Percentiles rank a stretch among this genome's conserved stretches.
phyloP scores from a whole-genome alignment of 257 asterid species.

The Anisodus tanguticus region DNA sequence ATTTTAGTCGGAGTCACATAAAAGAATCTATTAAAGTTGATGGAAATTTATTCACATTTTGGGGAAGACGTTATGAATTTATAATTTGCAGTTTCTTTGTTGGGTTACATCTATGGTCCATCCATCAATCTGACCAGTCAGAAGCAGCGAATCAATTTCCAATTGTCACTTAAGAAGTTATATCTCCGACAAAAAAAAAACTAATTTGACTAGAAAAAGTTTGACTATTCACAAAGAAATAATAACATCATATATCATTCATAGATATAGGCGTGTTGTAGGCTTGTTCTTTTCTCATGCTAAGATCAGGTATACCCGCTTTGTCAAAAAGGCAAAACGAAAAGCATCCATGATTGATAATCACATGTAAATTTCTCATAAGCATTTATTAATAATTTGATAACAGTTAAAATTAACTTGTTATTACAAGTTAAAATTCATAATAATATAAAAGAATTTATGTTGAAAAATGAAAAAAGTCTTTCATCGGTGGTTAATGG shows the following conservation, averaged over 20 bases:
- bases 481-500: no score
- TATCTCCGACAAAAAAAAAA: neutral
- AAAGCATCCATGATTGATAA: neutral
- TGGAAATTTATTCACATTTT: neutral
- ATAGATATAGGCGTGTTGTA: neutral
- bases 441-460: no score
- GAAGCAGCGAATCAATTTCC: conserved; percentile 5
- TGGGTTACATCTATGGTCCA: conserved; percentile 20
- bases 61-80: conserved; percentile 23
- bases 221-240: neutral
- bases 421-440: no score
- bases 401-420: no score
- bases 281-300: neutral
- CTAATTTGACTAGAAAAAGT: neutral
- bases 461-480: no score
- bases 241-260: neutral
- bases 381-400: no score
- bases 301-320: neutral
- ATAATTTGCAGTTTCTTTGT: conserved; percentile 24
- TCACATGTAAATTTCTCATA: neutral
- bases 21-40: neutral
- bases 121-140: conserved; percentile 31
- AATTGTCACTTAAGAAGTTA: neutral
- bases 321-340: neutral
- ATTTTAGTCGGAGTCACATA: neutral